phyloP scores from a whole-genome alignment of 306 rosid species.

The Vigna mungo region DNA sequence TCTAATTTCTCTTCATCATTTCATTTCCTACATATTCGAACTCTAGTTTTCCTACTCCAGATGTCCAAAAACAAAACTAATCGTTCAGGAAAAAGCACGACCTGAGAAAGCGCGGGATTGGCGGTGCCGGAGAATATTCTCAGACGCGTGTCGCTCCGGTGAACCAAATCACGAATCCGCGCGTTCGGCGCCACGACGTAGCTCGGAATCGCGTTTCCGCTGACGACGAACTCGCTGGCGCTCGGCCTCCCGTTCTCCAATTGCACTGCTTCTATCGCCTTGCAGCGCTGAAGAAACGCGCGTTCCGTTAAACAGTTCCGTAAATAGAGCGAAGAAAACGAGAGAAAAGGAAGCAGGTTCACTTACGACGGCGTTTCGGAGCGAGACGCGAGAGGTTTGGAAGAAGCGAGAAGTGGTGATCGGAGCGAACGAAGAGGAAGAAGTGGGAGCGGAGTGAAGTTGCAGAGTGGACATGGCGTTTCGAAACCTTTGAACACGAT shows the following conservation, averaged over 20 bases:
- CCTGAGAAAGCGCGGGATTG: slow-evolving; percentile 76
- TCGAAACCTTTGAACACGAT: background rate
- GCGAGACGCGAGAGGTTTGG: slow-evolving; percentile 8
- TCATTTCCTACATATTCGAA: background rate
- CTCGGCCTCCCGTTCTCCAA: slow-evolving; percentile 67
- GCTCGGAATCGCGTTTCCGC: slow-evolving; percentile 46
- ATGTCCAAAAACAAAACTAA: background rate
- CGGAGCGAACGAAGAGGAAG: slow-evolving; percentile 26
- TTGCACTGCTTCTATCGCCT: slow-evolving; percentile 54
- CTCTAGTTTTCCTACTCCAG: background rate
- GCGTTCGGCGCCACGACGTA: slow-evolving; percentile 47
- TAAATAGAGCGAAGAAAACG: background rate
- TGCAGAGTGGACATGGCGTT: slow-evolving; percentile 47
- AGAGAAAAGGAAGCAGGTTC: background rate
- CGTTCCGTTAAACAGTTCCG: background rate
- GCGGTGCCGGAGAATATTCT: slow-evolving; percentile 89
- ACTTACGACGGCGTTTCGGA: slow-evolving; percentile 52
- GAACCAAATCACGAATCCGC: slow-evolving; percentile 48
- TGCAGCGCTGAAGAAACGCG: slow-evolving; percentile 53
- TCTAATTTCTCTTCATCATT: background rate
- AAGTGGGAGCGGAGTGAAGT: slow-evolving; percentile 39
- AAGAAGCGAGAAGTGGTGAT: slow-evolving; percentile 11
- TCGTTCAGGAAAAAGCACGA: background rate
- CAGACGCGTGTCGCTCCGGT: slow-evolving; percentile 68
- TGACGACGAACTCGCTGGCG: slow-evolving; percentile 17